Base-by-base conservation (phyloP, 1,284 basidiomycete genomes). In the Cutaneotrichosporon sp. region DNA sequence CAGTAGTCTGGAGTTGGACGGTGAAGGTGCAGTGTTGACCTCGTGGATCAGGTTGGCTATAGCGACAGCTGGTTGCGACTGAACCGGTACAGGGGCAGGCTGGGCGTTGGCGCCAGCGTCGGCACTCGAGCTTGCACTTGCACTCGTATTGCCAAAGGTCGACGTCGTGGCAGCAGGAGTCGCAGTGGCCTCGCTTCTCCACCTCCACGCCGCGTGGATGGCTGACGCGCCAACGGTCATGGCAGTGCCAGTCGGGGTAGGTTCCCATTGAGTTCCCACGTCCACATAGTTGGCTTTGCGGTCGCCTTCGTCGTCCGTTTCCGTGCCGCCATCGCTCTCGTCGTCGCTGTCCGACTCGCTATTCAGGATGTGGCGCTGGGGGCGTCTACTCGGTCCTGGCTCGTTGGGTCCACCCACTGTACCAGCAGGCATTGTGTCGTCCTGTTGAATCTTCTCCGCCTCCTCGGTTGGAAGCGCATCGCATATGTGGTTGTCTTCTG, bases 401-500 rank as follows among this genome's bases (percentile, higher is more conserved):
- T 22, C 49, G 50, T 21, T 42, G 6, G 32, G 52, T 21, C 40
- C 47, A 56, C 14, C n/a, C 16, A 2, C 31, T 22, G 34, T 11
- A 5, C 34, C 51, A 6, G 26, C 52, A 1, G 67, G 61, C 22
- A 61, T 56, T 6, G 55, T 47, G 46, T 70, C 69, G 31, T 70
- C 69, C 56, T 70, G 69, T 13, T 64, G 53, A 26, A 70, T 50
- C 18, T 59, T 32, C 5, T 55, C 52, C 4, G 69, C 67, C 40
- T 70, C 53, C 13, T 64, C 63, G 2, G 42, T 42, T 0, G 69
- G 60, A 1, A 70, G 46, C 8, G 69, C 51, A 9, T 69, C 46
- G 58, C 69, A 70, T 40, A 70, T 67, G 65, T 70, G 69, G 58
- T 70, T 70, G 60, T 62, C 69, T 70, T 14, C 3, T 22, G 51